phyloP scores from a whole-genome alignment of 345 rosid genomes.

The Iberis pinnata region DNA sequence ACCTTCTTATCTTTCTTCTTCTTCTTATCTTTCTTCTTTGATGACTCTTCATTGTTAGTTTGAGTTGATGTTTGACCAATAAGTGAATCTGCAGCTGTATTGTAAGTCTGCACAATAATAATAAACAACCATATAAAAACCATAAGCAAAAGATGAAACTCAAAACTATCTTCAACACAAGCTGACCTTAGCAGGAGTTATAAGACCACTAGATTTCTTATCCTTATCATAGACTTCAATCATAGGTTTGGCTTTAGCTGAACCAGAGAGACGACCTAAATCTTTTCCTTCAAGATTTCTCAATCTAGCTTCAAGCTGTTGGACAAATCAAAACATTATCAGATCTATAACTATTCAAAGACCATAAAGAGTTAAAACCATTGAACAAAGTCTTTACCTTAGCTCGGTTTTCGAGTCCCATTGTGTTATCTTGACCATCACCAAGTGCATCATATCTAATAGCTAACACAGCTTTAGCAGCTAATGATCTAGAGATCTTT shows the following conservation, averaged over 20 bases:
- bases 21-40: slow-evolving; percentile 37
- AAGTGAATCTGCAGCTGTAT: slow-evolving; percentile 64
- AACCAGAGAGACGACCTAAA: slow-evolving; percentile 65
- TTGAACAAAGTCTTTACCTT: slow-evolving; percentile 37
- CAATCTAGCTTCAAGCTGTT: slow-evolving; percentile 69
- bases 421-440: slow-evolving; percentile 52
- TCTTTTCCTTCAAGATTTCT: slow-evolving; percentile 81
- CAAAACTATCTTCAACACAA: neutral
- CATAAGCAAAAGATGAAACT: neutral
- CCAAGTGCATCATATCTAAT: slow-evolving; percentile 77
- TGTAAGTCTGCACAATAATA: slow-evolving; percentile 57
- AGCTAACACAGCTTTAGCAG: slow-evolving; percentile 61
- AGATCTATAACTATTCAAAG: too few species aligned
- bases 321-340: slow-evolving; percentile 5
- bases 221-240: slow-evolving; percentile 83
- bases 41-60: slow-evolving; percentile 26
- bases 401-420: slow-evolving; percentile 65
- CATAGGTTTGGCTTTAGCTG: slow-evolving; percentile 84
- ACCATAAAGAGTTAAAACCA: neutral
- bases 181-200: slow-evolving; percentile 74
- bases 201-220: slow-evolving; percentile 55
- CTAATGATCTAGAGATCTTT: slow-evolving; percentile 71
- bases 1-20: slow-evolving; percentile 50
- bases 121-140: neutral
- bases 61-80: slow-evolving; percentile 38